Percentiles rank a stretch among this genome's conserved stretches.
Conservation (phyloP, 2,329 filamentous ascomycete species). For the Alternaria gansuensis region DNA sequence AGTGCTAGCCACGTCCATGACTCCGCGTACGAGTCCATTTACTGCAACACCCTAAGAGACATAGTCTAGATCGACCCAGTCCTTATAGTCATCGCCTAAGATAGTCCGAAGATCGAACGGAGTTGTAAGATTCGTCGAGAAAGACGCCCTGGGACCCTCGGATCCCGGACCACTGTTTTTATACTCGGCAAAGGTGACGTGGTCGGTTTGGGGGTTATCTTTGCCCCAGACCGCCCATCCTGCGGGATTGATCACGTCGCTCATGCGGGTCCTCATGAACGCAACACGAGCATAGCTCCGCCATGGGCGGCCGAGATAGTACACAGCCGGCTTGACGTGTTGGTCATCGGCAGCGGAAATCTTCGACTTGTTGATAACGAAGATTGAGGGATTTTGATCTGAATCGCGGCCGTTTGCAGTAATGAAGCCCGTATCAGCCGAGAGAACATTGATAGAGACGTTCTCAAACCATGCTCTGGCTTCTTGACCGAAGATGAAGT, state of each 20-base stretch:
- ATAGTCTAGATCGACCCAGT: slow-evolving; percentile 47
- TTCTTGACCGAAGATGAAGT: slow-evolving; percentile 68
- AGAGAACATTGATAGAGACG: slow-evolving; percentile 59
- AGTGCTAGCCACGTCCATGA: neutral
- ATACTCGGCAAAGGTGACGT: slow-evolving; percentile 68
- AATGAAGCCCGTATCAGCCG: slow-evolving; percentile 54
- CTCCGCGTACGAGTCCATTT: neutral
- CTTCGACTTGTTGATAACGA: slow-evolving; percentile 65
- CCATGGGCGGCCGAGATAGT: slow-evolving; percentile 65
- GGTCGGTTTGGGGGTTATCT: slow-evolving; percentile 59
- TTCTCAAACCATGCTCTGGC: slow-evolving; percentile 63
- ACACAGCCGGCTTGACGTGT: slow-evolving; percentile 54
- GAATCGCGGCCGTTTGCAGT: slow-evolving; percentile 50
- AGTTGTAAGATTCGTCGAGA: slow-evolving; percentile 54
- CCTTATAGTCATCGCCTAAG: slow-evolving; percentile 53
- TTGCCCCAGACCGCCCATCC: slow-evolving; percentile 68
- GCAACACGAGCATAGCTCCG: slow-evolving; percentile 61
- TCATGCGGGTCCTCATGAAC: slow-evolving; percentile 63
- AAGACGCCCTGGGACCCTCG: slow-evolving; percentile 62
- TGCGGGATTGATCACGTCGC: slow-evolving; percentile 65
- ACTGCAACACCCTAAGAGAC: slow-evolving; percentile 27
- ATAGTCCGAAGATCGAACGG: slow-evolving; percentile 58
- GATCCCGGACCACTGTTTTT: slow-evolving; percentile 67
- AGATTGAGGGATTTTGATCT: slow-evolving; percentile 55
- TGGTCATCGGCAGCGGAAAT: slow-evolving; percentile 60